phyloP scores from a whole-genome alignment of 2,329 filamentous ascomycete genomes.

The Aspergillus awamori region DNA sequence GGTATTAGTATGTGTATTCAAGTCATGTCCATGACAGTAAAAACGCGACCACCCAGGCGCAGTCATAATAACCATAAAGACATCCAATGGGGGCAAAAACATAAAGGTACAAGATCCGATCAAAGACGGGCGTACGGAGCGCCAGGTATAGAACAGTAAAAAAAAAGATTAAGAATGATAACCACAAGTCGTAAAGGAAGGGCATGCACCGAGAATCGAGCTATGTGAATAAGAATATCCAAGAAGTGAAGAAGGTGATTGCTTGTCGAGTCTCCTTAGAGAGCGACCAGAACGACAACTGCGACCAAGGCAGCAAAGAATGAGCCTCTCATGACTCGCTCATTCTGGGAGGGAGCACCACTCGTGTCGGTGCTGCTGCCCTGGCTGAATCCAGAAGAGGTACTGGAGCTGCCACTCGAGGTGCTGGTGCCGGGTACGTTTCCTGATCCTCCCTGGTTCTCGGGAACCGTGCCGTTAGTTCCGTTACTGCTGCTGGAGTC shows the following conservation, averaged over 20 bases:
- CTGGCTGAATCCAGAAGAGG: conserved; percentile 37
- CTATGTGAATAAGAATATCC: conserved; percentile 26
- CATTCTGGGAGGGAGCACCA: conserved; percentile 39
- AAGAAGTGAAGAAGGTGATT: conserved; percentile 19
- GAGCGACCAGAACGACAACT: conserved; percentile 48
- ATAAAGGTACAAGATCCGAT: conserved; percentile 6
- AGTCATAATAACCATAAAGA: conserved; percentile 21
- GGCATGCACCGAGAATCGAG: conserved; percentile 16
- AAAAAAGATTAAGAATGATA: conserved; percentile 16
- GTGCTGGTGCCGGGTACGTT: conserved; percentile 28
- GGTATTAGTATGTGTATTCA: conserved; percentile 7
- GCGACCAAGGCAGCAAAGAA: conserved; percentile 53
- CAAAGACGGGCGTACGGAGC: conserved; percentile 7
- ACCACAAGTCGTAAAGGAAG: conserved; percentile 18
- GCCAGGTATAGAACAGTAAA: conserved; percentile 25
- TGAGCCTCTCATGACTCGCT: conserved; percentile 48
- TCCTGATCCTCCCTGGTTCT: conserved; percentile 36
- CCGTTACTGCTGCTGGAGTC: conserved; percentile 14
- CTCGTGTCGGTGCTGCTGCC: conserved; percentile 23
- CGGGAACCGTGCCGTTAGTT: conserved; percentile 35
- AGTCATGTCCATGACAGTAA: conserved; percentile 13
- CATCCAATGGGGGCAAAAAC: conserved; percentile 18
- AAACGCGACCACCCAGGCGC: conserved; percentile 14
- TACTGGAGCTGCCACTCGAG: conserved; percentile 25
- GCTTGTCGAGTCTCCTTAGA: conserved; percentile 37